A percentile compares a stretch with the other conserved stretches of the same genome.
These are phyloP conservation scores for Solanum okadae DNA, from an alignment of 257 asterid genomes.

Conservation along the genomic window DNA sequence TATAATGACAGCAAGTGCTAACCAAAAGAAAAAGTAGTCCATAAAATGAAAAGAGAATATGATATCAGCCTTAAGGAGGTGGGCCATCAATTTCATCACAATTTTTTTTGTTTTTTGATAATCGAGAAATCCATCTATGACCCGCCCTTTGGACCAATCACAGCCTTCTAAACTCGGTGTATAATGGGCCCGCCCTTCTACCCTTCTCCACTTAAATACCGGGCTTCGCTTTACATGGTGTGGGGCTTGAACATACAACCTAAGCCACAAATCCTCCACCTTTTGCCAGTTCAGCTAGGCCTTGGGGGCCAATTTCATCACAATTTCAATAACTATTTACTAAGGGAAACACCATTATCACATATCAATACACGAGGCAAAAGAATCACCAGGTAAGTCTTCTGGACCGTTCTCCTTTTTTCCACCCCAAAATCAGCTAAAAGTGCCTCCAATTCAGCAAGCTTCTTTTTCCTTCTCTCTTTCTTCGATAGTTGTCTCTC, in stretches of 20 bases:
- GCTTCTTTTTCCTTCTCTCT: slow-evolving; percentile 87
- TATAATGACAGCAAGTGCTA: background rate
- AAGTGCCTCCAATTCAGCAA: slow-evolving; percentile 93
- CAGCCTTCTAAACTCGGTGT: too few relatives aligned
- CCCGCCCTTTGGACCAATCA: too few relatives aligned
- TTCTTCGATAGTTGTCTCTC: slow-evolving; percentile 94
- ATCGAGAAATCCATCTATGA: too few relatives aligned
- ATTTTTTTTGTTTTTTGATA: too few relatives aligned
- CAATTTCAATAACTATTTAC: background rate
- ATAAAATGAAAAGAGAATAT: background rate
- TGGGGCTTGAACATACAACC: too few relatives aligned
- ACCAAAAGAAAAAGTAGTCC: background rate
- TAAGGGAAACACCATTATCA: background rate
- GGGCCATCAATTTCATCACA: background rate
- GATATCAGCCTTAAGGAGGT: background rate
- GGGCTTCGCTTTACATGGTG: too few relatives aligned
- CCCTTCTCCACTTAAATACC: too few relatives aligned
- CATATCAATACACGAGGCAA: background rate
- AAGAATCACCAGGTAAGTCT: slow-evolving; percentile 46
- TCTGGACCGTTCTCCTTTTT: slow-evolving; percentile 29
- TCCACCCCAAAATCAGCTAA: slow-evolving; percentile 75
- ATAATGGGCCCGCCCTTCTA: too few relatives aligned
- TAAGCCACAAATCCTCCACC: too few relatives aligned
- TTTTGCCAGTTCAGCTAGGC: too few relatives aligned
- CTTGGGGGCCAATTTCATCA: too few relatives aligned